Evolutionary conservation across 140 eudicot species (phyloP), one percentile per base, ranked within the genome.

Genomic region (Stevia rebaudiana): DNA sequence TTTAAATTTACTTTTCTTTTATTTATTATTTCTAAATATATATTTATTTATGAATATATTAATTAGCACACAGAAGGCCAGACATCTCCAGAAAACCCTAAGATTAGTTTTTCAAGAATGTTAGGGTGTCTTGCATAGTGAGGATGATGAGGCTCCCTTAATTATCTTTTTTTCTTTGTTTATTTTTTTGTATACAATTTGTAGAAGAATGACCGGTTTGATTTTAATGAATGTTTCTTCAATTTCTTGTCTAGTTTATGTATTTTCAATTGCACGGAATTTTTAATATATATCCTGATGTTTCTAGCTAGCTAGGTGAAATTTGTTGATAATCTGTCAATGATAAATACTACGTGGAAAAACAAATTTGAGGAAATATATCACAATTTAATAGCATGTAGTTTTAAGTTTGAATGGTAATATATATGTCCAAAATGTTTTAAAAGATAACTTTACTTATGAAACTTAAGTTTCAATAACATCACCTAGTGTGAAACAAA

Each of bases 31-130:
- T 28, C 4, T 22, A 4, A 58, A 52, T 28, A 11, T 25, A 50
- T 25, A 28, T 47, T 24, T 35, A 65, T 64, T 64, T 56, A 65
- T 42, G 15, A 5, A 37, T 13, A 47, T 47, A 16, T n/a, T 21
- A 40, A 31, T 52, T 62, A 82, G 80, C 75, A 61, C 65, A 77
- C 69, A 76, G 68, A 74, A 74, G 75, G 64, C 62, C 67, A 82
- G 95, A 85, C 96, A 83, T 68, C 86, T 80, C 96, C 88, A 73
- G 46, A 80, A 54, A 74, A 59, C 87, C 94, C 87, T 62, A 71
- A 50, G 70, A 74, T 16, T 30, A 68, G 79, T 68, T 76, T 81
- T 85, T 82, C 74, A 70, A 62, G 71, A 70, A 76, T 69, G 74
- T 76, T 76, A 23, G 88, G 96, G 94, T 75, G 59, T 85, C 85